Conservation (phyloP, 768 basidiomycete species). For the Boletus reticuloceps region DNA sequence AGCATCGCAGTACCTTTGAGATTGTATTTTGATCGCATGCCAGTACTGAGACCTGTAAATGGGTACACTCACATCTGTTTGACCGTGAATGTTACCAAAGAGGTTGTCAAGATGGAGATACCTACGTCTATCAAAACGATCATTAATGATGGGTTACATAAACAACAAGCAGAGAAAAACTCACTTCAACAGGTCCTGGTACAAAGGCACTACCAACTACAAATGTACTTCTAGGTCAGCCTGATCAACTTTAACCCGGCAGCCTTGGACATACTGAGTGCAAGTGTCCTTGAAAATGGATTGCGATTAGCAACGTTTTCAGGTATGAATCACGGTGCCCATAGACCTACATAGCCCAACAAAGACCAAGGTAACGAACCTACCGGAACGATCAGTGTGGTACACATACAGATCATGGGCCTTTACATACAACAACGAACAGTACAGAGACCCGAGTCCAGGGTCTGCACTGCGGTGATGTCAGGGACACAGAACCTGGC, state of each 20-base stretch:
- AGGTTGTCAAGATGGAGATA: background rate
- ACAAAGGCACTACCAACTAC: slow-evolving; percentile 2
- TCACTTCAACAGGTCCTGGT: background rate
- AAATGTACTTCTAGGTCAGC: background rate
- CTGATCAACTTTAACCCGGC: background rate
- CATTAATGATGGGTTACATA: background rate
- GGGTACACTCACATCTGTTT: slow-evolving; percentile 12
- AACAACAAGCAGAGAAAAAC: background rate
- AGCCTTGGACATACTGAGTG: slow-evolving; percentile 1
- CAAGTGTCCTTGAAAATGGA: background rate
- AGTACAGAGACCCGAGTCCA: slow-evolving; percentile 6
- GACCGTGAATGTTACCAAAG: background rate
- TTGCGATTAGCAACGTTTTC: background rate
- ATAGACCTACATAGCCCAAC: slow-evolving; percentile 3
- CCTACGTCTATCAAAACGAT: slow-evolving; percentile 6
- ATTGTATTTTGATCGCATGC: background rate
- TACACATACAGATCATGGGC: background rate
- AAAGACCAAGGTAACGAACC: slow-evolving; percentile 10
- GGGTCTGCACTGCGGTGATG: background rate
- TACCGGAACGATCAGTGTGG: background rate
- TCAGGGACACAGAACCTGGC: background rate
- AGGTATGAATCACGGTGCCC: background rate
- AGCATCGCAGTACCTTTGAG: background rate
- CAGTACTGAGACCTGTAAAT: background rate
- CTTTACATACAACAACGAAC: slow-evolving; percentile 4